These are phyloP conservation scores for Antrodiella citrinella DNA, from an alignment of 768 basidiomycete species.

Conservation along the genomic window DNA sequence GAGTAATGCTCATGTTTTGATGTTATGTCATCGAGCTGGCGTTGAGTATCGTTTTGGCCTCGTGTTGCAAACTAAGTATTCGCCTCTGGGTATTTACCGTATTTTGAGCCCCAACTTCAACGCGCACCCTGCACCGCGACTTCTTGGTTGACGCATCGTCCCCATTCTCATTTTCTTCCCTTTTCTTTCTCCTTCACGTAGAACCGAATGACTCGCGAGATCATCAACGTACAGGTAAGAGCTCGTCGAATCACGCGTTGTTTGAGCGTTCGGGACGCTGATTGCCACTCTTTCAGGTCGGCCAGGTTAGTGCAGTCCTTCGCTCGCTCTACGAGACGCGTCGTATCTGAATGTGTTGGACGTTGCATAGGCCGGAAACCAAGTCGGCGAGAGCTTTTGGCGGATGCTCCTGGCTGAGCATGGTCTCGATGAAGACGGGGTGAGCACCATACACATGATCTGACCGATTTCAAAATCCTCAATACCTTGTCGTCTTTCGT, in stretches of 20 bases:
- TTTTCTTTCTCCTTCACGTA: not conserved
- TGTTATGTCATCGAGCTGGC: no score
- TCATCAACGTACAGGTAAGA: slow-evolving; percentile 67
- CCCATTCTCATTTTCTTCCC: not conserved
- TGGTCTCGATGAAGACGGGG: slow-evolving; percentile 67
- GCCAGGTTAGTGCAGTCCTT: slow-evolving; percentile 52
- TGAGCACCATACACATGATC: slow-evolving; percentile 22
- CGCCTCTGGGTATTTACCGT: no score
- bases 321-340: not conserved
- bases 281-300: slow-evolving; percentile 40
- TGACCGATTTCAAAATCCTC: not conserved
- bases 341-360: slow-evolving; percentile 2
- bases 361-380: slow-evolving; percentile 53
- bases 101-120: no score
- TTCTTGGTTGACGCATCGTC: no score
- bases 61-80: no score
- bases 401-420: slow-evolving; percentile 81
- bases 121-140: no score
- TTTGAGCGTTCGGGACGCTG: no score
- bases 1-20: no score
- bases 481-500: not conserved
- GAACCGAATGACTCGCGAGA: slow-evolving; percentile 69
- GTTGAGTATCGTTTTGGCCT: no score
- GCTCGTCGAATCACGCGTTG: not conserved
- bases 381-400: slow-evolving; percentile 87